Evolutionary conservation across 495 filamentous ascomycete species (phyloP).

Genomic region (Parmelia sp.): DNA sequence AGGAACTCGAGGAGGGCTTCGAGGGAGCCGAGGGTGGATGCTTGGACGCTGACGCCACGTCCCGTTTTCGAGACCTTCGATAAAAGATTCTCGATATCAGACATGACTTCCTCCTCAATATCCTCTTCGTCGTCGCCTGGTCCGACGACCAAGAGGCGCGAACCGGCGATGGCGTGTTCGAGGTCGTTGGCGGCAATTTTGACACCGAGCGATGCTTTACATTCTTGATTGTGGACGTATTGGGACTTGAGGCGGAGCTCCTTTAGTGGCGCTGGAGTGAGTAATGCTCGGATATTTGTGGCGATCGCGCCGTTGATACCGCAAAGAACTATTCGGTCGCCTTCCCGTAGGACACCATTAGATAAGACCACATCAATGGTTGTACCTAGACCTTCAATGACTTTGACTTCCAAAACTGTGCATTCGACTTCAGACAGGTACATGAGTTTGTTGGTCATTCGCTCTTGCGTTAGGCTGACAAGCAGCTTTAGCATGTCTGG

Average conservation of each 20-base stretch:
- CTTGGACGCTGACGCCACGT: constrained; percentile 93
- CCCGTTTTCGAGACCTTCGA: constrained; percentile 83
- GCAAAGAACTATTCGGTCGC: constrained; percentile 90
- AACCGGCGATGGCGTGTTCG: constrained; percentile 94
- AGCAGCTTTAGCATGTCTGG: constrained; percentile 98
- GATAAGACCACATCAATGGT: constrained; percentile 97
- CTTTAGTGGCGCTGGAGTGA: constrained; percentile 90
- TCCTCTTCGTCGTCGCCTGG: constrained; percentile 95
- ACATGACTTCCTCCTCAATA: constrained; percentile 92
- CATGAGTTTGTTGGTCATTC: constrained; percentile 97
- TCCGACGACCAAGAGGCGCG: constrained; percentile 85
- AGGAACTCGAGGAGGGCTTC: constrained; percentile 97
- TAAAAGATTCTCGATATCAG: constrained; percentile 86
- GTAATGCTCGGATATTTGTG: constrained; percentile 92
- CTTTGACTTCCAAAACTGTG: constrained; percentile 97
- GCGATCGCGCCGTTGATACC: constrained; percentile 90
- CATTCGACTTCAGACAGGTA: constrained; percentile 96
- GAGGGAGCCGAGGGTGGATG: constrained; percentile 93
- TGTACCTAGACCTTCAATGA: constrained; percentile 96
- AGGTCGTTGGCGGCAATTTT: constrained; percentile 97
- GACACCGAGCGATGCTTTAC: constrained; percentile 96
- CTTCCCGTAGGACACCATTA: constrained; percentile 92
- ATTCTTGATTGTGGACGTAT: constrained; percentile 98
- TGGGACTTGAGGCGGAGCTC: constrained; percentile 88
- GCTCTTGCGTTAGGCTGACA: constrained; percentile 84